Evolutionary conservation across 2,329 filamentous ascomycete species (phyloP).

Genomic region (Tolypocladium cylindrosporum): DNA sequence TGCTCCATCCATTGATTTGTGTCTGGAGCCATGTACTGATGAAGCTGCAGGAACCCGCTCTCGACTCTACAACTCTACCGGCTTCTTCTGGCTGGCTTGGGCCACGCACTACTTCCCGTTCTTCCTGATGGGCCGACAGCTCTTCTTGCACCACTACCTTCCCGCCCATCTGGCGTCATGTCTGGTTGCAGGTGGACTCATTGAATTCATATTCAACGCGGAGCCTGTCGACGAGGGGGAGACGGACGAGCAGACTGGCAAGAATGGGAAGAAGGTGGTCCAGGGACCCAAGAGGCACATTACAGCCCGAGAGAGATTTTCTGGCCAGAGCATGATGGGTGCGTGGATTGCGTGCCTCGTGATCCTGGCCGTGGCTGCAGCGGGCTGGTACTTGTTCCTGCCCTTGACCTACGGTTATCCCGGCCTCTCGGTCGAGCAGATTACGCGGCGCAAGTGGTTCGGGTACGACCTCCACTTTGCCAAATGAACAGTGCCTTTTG

Average conservation of each 20-base stretch:
- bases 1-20: slow-evolving; percentile 14
- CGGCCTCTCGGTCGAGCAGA: slow-evolving; percentile 68
- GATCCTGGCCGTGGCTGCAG: slow-evolving; percentile 58
- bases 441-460: slow-evolving; percentile 85
- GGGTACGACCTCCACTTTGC: slow-evolving; percentile 97
- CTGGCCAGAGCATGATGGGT: slow-evolving; percentile 63
- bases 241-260: slow-evolving; percentile 16
- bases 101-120: slow-evolving; percentile 96
- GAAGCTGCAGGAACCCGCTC: slow-evolving; percentile 63
- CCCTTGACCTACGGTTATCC: slow-evolving; percentile 94
- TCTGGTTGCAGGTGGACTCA: slow-evolving; percentile 78
- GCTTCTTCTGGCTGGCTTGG: slow-evolving; percentile 98
- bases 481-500: slow-evolving; percentile 50
- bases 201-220: slow-evolving; percentile 94
- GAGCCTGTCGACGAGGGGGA: slow-evolving; percentile 57
- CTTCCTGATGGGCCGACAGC: slow-evolving; percentile 94
- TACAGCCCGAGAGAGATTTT: slow-evolving; percentile 73
- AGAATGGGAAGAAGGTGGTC: slow-evolving; percentile 32
- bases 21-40: slow-evolving; percentile 16
- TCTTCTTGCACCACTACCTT: slow-evolving; percentile 96
- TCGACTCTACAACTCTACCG: slow-evolving; percentile 94
- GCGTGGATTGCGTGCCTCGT: slow-evolving; percentile 71
- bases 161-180: slow-evolving; percentile 87
- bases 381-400: slow-evolving; percentile 86
- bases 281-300: slow-evolving; percentile 46